Conservation (phyloP, 768 basidiomycete genomes). For the Amanita molliuscula region DNA sequence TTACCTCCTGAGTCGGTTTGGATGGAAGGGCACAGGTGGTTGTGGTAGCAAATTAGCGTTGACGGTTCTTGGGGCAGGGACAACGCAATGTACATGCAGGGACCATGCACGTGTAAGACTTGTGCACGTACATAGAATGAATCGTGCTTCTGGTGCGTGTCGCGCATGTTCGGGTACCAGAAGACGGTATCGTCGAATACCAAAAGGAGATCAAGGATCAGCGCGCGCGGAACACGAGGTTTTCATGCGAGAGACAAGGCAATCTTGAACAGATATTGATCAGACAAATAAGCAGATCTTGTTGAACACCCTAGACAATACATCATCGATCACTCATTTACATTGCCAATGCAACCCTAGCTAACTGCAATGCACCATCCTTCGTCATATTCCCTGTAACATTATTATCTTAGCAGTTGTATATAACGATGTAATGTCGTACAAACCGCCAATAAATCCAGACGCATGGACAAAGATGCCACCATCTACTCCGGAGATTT, state of each 20-base stretch:
- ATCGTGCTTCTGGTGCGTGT: not conserved
- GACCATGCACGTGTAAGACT: not conserved
- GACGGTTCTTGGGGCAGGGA: not conserved
- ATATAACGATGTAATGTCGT: not conserved
- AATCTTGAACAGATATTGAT: not conserved
- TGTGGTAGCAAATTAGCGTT: not conserved
- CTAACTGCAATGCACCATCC: conserved; percentile 79
- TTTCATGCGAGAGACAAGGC: not conserved
- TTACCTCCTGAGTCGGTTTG: not conserved
- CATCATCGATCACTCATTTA: conserved; percentile 15
- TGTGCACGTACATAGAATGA: not conserved
- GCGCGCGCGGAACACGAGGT: conserved; percentile 2
- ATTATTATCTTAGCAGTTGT: conserved; percentile 2
- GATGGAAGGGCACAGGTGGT: not conserved
- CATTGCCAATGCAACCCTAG: conserved; percentile 49
- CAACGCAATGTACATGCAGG: not conserved
- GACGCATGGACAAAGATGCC: conserved; percentile 92
- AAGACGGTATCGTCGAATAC: not conserved
- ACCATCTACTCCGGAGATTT: conserved; percentile 64
- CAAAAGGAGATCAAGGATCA: not conserved
- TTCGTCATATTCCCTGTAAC: conserved; percentile 74
- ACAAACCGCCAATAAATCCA: conserved; percentile 89
- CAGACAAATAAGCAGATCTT: not conserved
- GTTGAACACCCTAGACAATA: not conserved
- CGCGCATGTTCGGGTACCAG: not conserved